These are phyloP conservation scores for Macrophomina tecta DNA, from an alignment of 2,329 filamentous ascomycete genomes.

Conservation along the genomic window DNA sequence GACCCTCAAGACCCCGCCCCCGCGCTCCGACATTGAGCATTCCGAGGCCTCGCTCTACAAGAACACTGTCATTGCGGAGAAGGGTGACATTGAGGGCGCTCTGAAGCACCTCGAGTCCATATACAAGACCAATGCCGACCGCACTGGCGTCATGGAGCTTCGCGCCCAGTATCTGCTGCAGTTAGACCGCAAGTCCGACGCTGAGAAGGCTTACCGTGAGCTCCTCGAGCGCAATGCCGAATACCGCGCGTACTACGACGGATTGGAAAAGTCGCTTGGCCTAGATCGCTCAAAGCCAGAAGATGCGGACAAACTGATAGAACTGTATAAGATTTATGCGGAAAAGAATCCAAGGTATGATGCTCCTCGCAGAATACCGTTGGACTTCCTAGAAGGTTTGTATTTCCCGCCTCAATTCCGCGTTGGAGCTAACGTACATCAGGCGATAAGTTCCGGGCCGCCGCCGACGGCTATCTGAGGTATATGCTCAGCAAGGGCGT, in stretches of 20 bases:
- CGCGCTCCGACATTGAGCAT: conserved; percentile 83
- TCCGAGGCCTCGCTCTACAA: conserved; percentile 95
- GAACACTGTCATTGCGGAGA: conserved; percentile 90
- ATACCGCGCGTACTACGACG: conserved; percentile 83
- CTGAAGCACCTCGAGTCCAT: conserved; percentile 83
- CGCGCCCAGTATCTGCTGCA: conserved; percentile 83
- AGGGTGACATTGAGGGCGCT: conserved; percentile 80
- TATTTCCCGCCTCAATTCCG: not conserved
- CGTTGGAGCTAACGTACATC: conserved; percentile 14
- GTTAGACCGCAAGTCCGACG: conserved; percentile 78
- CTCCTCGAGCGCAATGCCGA: conserved; percentile 89
- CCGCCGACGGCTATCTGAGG: conserved; percentile 79
- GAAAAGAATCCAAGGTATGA: conserved; percentile 83
- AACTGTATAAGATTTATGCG: conserved; percentile 82
- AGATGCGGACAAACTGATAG: conserved; percentile 72
- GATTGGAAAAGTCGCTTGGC: conserved; percentile 71
- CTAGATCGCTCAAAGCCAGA: conserved; percentile 66
- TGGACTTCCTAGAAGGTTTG: conserved; percentile 82
- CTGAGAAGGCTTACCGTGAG: conserved; percentile 78
- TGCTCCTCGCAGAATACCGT: conserved; percentile 80
- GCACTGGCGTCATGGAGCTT: conserved; percentile 82
- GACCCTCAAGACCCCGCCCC: conserved; percentile 81
- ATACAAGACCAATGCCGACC: conserved; percentile 80
- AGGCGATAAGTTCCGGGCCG: conserved; percentile 80
- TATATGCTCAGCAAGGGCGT: conserved; percentile 91